phyloP scores from a whole-genome alignment of 1,284 basidiomycete species.

The Macrocystidia cucumis region DNA sequence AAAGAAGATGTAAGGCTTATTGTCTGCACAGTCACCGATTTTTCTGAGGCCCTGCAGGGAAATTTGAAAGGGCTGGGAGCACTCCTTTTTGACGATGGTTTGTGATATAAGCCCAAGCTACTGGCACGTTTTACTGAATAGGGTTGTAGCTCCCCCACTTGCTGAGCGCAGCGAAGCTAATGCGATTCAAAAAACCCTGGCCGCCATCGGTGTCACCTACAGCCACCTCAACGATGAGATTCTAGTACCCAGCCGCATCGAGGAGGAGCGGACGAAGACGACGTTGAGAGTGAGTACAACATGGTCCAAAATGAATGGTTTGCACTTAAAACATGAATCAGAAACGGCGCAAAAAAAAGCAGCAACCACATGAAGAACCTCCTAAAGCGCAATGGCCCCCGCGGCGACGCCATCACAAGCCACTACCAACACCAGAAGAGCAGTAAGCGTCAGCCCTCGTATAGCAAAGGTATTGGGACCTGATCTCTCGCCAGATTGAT shows the following conservation, averaged over 20 bases:
- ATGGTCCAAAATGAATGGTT: background rate
- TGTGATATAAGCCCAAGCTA: conserved; percentile 11
- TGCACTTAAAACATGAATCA: conserved; percentile 11
- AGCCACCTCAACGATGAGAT: conserved; percentile 69
- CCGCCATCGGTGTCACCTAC: conserved; percentile 54
- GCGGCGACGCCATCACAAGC: conserved; percentile 47
- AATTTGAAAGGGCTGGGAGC: conserved; percentile 57
- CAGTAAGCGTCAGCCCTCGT: conserved; percentile 30
- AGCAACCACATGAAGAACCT: conserved; percentile 11
- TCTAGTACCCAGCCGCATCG: conserved; percentile 58
- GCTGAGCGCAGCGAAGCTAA: conserved; percentile 25
- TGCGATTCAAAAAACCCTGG: conserved; percentile 49
- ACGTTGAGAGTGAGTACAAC: conserved; percentile 37
- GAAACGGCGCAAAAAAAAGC: conserved; percentile 9
- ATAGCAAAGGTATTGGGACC: conserved; percentile 6
- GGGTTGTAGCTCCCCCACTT: conserved; percentile 21
- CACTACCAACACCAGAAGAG: conserved; percentile 35
- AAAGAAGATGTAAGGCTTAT: conserved; percentile 50
- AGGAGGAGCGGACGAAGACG: conserved; percentile 49
- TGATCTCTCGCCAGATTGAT: conserved; percentile 29
- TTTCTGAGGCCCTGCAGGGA: conserved; percentile 23
- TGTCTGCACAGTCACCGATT: background rate
- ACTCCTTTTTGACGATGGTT: conserved; percentile 64
- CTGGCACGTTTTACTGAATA: conserved; percentile 8
- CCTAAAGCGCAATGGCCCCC: conserved; percentile 56